A percentile compares a stretch with the other conserved stretches of the same genome.
Conservation (phyloP, 768 basidiomycete genomes). For the Collybia sordida region DNA sequence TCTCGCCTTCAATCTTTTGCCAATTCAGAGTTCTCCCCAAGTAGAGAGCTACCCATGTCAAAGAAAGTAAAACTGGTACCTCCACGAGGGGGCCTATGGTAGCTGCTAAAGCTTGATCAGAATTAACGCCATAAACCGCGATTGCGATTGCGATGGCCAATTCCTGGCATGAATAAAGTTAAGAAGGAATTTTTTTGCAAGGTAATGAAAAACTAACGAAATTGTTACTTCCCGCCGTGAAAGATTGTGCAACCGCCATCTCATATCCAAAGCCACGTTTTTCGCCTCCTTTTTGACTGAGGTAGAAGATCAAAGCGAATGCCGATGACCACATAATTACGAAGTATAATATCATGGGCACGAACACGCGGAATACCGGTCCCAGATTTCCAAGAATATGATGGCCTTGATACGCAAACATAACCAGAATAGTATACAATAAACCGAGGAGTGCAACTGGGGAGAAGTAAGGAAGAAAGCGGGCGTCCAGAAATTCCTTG, state of each 20-base stretch:
- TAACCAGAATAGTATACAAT: constrained; percentile 76
- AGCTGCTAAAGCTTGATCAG: constrained; percentile 78
- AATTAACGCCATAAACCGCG: constrained; percentile 74
- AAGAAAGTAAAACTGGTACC: constrained; percentile 71
- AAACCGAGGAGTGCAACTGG: constrained; percentile 74
- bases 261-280: constrained; percentile 50
- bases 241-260: constrained; percentile 74
- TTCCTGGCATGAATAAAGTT: constrained; percentile 41
- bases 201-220: constrained; percentile 44
- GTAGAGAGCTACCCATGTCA: constrained; percentile 65
- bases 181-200: neutral
- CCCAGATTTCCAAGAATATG: constrained; percentile 75
- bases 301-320: constrained; percentile 54
- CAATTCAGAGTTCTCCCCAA: constrained; percentile 41
- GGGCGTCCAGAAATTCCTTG: constrained; percentile 47
- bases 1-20: constrained; percentile 14
- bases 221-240: constrained; percentile 81
- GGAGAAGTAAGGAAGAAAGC: constrained; percentile 68
- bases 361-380: constrained; percentile 76
- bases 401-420: constrained; percentile 71
- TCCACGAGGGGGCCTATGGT: constrained; percentile 79
- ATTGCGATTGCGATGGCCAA: constrained; percentile 83
- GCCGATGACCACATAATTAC: constrained; percentile 70
- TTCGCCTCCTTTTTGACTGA: constrained; percentile 32
- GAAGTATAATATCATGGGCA: constrained; percentile 81